Evolutionary conservation across 1,284 basidiomycete species (phyloP).

Genomic region (Omphalotus olearius): DNA sequence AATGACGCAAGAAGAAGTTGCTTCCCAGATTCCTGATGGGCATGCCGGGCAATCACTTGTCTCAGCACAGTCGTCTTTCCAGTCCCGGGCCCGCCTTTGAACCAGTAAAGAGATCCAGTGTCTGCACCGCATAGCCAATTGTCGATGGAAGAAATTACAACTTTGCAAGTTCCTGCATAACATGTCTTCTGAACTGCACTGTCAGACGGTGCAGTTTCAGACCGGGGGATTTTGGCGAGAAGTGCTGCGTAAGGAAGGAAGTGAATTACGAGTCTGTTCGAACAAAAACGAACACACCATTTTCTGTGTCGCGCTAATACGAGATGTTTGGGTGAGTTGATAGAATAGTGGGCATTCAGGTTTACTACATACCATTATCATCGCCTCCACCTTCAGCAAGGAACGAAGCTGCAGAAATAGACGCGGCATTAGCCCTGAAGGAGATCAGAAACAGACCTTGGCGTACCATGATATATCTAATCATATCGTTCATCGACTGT

Average conservation of each 20-base stretch:
- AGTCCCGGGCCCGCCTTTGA: neutral
- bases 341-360: too few relatives aligned
- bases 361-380: neutral
- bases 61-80: constrained; percentile 1
- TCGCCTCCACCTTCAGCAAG: neutral
- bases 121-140: neutral
- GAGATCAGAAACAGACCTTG: neutral
- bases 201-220: neutral
- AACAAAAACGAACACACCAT: too few relatives aligned
- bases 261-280: too few relatives aligned
- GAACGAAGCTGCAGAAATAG: neutral
- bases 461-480: constrained; percentile 2
- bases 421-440: neutral
- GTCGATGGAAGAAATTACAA: neutral
- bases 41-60: neutral
- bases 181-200: constrained; percentile 4
- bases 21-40: neutral
- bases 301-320: too few relatives aligned
- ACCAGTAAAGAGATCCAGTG: neutral
- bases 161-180: neutral
- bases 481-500: constrained; percentile 2
- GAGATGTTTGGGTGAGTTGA: too few relatives aligned
- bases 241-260: neutral
- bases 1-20: neutral
- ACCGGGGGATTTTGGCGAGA: neutral